Conservation (phyloP, 352 stramenopile genomes). For the Aphanomyces invadans region DNA sequence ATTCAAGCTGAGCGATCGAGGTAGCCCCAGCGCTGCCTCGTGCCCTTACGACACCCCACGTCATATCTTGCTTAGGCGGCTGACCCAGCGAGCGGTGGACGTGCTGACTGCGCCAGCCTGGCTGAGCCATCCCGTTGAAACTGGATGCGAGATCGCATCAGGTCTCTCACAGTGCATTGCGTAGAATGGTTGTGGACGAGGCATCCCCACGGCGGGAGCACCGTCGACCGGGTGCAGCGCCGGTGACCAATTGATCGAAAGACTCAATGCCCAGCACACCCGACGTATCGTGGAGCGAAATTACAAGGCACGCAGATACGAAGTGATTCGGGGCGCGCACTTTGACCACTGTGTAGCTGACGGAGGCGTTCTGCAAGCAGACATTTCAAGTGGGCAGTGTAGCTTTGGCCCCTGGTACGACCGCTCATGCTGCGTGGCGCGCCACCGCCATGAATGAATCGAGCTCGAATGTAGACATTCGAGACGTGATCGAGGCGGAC, state of each 20-base stretch:
- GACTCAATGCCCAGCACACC: constrained; percentile 13
- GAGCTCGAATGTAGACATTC: constrained; percentile 5
- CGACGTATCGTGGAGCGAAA: constrained; percentile 3
- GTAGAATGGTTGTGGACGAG: too few relatives aligned
- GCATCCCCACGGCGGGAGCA: too few relatives aligned
- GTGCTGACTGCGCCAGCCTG: background rate
- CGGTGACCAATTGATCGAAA: background rate
- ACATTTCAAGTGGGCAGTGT: background rate
- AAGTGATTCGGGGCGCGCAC: too few relatives aligned
- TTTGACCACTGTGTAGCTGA: constrained; percentile 2
- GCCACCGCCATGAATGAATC: background rate
- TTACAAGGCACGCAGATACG: background rate
- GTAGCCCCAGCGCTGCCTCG: too few relatives aligned
- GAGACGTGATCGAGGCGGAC: constrained; percentile 6
- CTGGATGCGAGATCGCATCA: too few relatives aligned
- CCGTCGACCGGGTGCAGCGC: background rate
- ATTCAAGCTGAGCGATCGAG: constrained; percentile 16
- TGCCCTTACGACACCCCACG: too few relatives aligned
- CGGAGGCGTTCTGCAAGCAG: constrained; percentile 4
- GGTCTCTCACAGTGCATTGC: too few relatives aligned
- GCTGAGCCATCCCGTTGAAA: too few relatives aligned
- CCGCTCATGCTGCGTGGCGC: background rate
- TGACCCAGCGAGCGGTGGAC: constrained; percentile 12
- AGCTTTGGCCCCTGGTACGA: constrained; percentile 1
- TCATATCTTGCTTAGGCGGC: constrained; percentile 1